These are phyloP conservation scores for Tuctoria greenei DNA, from an alignment of 176 grass and related monocot species.

Conservation along the genomic window DNA sequence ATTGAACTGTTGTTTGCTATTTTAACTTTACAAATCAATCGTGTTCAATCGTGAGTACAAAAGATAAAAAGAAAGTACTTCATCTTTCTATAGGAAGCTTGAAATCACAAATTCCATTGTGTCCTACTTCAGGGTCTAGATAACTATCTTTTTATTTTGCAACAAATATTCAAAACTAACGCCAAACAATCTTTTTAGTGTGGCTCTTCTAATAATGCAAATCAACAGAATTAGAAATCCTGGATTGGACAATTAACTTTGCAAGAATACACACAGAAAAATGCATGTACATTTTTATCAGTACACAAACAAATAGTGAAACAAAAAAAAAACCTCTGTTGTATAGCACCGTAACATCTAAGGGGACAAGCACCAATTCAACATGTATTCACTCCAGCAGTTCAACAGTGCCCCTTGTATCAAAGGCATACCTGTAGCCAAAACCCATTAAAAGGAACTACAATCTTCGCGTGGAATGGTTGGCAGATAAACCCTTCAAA, in stretches of 20 bases:
- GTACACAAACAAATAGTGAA: constrained; percentile 27
- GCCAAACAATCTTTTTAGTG: not conserved
- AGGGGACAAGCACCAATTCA: constrained; percentile 19
- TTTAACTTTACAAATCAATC: not conserved
- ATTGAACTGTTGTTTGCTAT: not conserved
- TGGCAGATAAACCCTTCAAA: constrained; percentile 77
- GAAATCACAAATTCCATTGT: not conserved
- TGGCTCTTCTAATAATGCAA: not conserved
- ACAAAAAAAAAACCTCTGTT: constrained; percentile 27
- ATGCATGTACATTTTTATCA: constrained; percentile 39
- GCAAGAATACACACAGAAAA: constrained; percentile 23
- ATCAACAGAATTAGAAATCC: not conserved
- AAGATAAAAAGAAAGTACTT: not conserved
- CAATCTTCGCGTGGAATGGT: constrained; percentile 58
- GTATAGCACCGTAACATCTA: constrained; percentile 35
- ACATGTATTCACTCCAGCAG: too few species aligned
- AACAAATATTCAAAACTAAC: constrained; percentile 2
- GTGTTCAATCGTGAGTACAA: not conserved
- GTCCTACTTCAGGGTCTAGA: not conserved
- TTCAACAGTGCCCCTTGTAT: constrained; percentile 37
- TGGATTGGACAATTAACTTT: constrained; percentile 5
- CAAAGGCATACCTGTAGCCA: constrained; percentile 43
- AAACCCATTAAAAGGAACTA: constrained; percentile 36
- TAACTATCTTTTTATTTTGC: not conserved
- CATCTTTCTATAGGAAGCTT: constrained; percentile 28